A percentile compares a stretch with the other conserved stretches of the same genome.
Evolutionary conservation across 139 green algal genomes (phyloP).

Genomic region (Edaphochlamys debaryana): DNA sequence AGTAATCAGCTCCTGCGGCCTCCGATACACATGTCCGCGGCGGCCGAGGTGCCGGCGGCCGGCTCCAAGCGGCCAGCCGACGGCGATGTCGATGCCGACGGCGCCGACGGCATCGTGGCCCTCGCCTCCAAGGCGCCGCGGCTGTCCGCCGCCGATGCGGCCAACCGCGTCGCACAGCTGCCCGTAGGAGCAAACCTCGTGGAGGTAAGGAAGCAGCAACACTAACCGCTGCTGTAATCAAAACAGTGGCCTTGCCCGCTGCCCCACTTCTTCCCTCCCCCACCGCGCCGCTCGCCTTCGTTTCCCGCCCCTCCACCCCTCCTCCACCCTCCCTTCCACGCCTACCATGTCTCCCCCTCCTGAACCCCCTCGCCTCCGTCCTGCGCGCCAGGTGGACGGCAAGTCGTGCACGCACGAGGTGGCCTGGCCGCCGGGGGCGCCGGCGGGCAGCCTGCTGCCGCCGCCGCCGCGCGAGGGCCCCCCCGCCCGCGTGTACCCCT

Average conservation of each 20-base stretch:
- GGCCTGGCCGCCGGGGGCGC: conserved; percentile 70
- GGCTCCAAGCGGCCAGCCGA: not conserved
- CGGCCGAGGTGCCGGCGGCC: not conserved
- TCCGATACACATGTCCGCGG: too few species aligned
- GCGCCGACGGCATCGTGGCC: not conserved
- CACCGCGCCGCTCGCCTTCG: too few species aligned
- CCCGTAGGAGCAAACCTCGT: conserved; percentile 56
- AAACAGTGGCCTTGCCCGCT: too few species aligned
- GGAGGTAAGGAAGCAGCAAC: too few species aligned
- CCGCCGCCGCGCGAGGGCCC: conserved; percentile 47
- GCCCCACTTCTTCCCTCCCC: too few species aligned
- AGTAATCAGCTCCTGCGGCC: too few species aligned
- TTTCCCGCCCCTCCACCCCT: too few species aligned
- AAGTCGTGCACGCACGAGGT: conserved; percentile 89
- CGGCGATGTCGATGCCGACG: not conserved
- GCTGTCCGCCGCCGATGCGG: not conserved
- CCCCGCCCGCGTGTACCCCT: conserved; percentile 84
- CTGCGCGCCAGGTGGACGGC: too few species aligned
- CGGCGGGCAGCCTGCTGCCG: conserved; percentile 55
- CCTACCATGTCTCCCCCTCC: too few species aligned
- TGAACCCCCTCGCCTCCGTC: too few species aligned
- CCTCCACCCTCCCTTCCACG: too few species aligned
- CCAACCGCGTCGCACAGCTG: conserved; percentile 45
- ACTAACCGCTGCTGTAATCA: too few species aligned
- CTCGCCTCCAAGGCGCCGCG: conserved; percentile 10